Base-by-base conservation (phyloP, 345 rosid species). In the Kandelia obovata region DNA sequence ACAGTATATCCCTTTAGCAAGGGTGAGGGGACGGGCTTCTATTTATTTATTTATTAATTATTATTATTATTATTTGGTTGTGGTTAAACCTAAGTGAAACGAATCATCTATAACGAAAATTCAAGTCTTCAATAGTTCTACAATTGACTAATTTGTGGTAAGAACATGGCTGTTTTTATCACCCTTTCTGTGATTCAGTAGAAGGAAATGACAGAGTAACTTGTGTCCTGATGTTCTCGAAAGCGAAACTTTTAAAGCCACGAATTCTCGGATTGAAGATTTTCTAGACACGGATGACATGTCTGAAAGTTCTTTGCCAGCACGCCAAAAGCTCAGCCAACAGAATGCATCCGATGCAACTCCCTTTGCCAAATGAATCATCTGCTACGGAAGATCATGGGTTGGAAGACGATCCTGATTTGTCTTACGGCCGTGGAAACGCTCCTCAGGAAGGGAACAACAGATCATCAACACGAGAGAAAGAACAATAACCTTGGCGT, bases 211-310 rank as follows among this genome's bases (percentile, higher is more conserved):
- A 74, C 53, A 52, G 88, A 84, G 51, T 86, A 34, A 84, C 56
- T 64, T 86, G 73, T 92, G 92, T 25, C 77, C 86, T 43, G 88
- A 82, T 72, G 79, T 82, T 71, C 77, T 77, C 32, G 78, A 78
- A 53, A 80, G 71, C 9, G 96, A 88, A 73, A 79, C 83, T 60
- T 84, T 89, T 58, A 86, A 79, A 80, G 55, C 78, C 16, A 75
- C 89, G 69, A 82, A 76, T n/a, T 72, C 81, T 65, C 90, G 84
- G 78, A 89, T 87, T 0, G 91, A 87, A 78, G 78, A 82, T n/a
- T 83, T 81, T 70, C 62, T 88, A 68, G 66, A 64, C 30, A 64
- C 73, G 9, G 43, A 69, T 1, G 80, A 66, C 53, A 59, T 75
- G 57, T 69, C 86, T n/a, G 83, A 80, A 70, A 58, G 51, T 65